A percentile compares a stretch with the other conserved stretches of the same genome.
Evolutionary conservation across 2,329 filamentous ascomycete species (phyloP).

Genomic region (Teratosphaeria nubilosa): DNA sequence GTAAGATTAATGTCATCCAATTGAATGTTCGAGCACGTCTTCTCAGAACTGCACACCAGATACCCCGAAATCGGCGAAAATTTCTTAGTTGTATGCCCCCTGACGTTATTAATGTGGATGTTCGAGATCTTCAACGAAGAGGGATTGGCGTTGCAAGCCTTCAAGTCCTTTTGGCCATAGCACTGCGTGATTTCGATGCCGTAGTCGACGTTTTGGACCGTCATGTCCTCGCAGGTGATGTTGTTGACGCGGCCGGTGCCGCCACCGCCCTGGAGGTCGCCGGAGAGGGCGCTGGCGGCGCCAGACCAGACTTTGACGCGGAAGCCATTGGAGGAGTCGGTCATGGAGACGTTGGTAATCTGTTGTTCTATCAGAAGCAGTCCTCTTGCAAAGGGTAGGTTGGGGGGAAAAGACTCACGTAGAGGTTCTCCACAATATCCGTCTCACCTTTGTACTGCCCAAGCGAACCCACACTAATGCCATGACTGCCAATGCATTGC

Average conservation of each 20-base stretch:
- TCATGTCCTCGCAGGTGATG: slow-evolving; percentile 55
- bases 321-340: slow-evolving; percentile 48
- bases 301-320: slow-evolving; percentile 68
- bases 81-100: slow-evolving; percentile 42
- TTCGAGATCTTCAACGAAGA: slow-evolving; percentile 47
- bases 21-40: slow-evolving; percentile 42
- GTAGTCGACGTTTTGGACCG: slow-evolving; percentile 53
- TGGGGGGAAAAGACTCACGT: slow-evolving; percentile 31
- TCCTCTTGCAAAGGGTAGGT: too few relatives aligned
- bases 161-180: slow-evolving; percentile 53
- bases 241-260: slow-evolving; percentile 53
- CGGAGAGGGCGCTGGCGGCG: slow-evolving; percentile 43
- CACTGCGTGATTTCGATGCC: slow-evolving; percentile 57
- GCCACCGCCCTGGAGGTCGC: slow-evolving; percentile 56
- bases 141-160: slow-evolving; percentile 50
- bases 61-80: slow-evolving; percentile 33
- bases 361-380: slow-evolving; percentile 20
- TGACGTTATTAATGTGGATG: slow-evolving; percentile 47
- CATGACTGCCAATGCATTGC: slow-evolving; percentile 59
- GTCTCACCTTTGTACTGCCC: slow-evolving; percentile 55
- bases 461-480: slow-evolving; percentile 61
- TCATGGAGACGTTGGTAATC: slow-evolving; percentile 28
- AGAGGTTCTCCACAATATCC: slow-evolving; percentile 61
- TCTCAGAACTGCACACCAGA: slow-evolving; percentile 34
- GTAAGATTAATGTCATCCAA: slow-evolving; percentile 19